These are phyloP conservation scores for Microbotryomycetes sp. DNA, from an alignment of 1,284 basidiomycete species.

Conservation along the genomic window DNA sequence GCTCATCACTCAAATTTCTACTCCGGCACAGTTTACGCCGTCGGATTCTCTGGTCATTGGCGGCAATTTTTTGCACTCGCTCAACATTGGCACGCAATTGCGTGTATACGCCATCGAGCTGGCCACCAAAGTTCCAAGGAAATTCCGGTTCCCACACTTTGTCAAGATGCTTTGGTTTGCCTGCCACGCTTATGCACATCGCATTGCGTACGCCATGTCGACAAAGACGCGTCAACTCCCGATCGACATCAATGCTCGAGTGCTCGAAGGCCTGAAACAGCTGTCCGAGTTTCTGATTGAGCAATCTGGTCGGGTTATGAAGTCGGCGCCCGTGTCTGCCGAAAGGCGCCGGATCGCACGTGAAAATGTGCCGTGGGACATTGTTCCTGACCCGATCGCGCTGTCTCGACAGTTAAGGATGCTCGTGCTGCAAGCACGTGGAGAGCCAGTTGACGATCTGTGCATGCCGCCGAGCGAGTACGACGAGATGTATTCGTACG, in stretches of 20 bases:
- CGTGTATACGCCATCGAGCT: conserved; percentile 85
- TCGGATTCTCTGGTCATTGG: conserved; percentile 89
- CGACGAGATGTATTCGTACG: not conserved
- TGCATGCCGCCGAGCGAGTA: conserved; percentile 16
- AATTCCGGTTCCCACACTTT: conserved; percentile 75
- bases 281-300: conserved; percentile 71
- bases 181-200: conserved; percentile 5
- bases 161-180: conserved; percentile 42
- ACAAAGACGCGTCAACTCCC: conserved; percentile 6
- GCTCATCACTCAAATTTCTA: no score
- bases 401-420: conserved; percentile 74
- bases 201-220: not conserved
- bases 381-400: conserved; percentile 66
- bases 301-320: conserved; percentile 58
- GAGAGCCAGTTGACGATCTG: conserved; percentile 57
- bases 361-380: conserved; percentile 71
- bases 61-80: conserved; percentile 88
- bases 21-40: conserved; percentile 84
- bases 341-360: conserved; percentile 57
- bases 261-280: conserved; percentile 61
- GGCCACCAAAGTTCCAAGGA: conserved; percentile 83
- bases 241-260: conserved; percentile 45
- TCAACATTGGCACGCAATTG: conserved; percentile 51
- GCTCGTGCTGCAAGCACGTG: conserved; percentile 60
- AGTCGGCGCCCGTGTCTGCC: conserved; percentile 20